Percentiles rank a stretch among this genome's conserved stretches.
These are phyloP conservation scores for Piromyces finnis DNA, from an alignment of 192 early-diverging fungal species.

Conservation along the genomic window DNA sequence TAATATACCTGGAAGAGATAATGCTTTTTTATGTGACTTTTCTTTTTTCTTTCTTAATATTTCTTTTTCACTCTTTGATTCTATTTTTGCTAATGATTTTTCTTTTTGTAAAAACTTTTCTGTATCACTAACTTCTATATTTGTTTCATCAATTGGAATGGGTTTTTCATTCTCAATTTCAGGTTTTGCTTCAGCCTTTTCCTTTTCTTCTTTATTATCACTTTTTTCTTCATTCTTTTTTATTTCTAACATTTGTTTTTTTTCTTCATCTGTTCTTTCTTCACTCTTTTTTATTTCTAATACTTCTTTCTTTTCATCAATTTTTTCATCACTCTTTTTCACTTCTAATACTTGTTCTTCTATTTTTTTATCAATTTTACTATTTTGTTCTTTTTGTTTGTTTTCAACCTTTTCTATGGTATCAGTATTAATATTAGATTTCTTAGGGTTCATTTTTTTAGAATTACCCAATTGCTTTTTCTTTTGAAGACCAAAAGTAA, in stretches of 20 bases:
- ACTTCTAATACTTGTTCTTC: not conserved
- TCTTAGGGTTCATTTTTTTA: not conserved
- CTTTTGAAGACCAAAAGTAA: not conserved
- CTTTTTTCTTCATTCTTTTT: too few species aligned
- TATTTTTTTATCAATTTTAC: not conserved
- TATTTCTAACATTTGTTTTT: too few species aligned
- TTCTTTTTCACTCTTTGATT: not conserved
- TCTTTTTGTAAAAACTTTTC: too few species aligned
- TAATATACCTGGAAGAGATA: not conserved
- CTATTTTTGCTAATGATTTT: not conserved
- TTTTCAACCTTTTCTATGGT: not conserved
- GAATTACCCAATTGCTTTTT: not conserved
- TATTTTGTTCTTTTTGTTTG: not conserved
- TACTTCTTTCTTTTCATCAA: not conserved
- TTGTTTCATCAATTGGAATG: too few species aligned
- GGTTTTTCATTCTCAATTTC: too few species aligned
- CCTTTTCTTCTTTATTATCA: too few species aligned
- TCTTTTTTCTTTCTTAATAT: not conserved
- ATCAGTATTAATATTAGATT: not conserved
- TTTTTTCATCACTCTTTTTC: not conserved
- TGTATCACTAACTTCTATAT: too few species aligned
- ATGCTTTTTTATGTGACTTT: not conserved
- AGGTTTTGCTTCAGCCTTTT: too few species aligned
- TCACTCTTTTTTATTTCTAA: not conserved
- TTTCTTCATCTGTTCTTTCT: too few species aligned